Conservation (phyloP, 2,329 filamentous ascomycete species). For the Microascus cirrosus region DNA sequence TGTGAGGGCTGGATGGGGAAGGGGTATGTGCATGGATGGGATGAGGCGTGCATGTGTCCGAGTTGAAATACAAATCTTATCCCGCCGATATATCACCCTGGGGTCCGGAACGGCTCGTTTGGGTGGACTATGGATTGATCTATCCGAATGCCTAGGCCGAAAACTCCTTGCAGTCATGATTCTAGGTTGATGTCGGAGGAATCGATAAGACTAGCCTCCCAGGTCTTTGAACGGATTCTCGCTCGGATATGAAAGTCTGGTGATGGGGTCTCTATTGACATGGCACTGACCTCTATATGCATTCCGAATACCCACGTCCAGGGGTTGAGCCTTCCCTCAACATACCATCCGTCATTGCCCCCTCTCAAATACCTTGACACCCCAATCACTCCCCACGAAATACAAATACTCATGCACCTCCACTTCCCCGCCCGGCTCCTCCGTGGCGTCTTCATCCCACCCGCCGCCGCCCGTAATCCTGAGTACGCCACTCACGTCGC, state of each 20-base stretch:
- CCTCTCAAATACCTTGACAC: conserved; percentile 74
- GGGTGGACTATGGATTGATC: background rate
- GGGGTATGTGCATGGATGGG: background rate
- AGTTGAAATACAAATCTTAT: background rate
- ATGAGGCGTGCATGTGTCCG: background rate
- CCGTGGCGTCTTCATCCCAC: background rate
- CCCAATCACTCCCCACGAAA: conserved; percentile 67
- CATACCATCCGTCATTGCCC: conserved; percentile 29
- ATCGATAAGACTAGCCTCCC: no score
- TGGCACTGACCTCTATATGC: background rate
- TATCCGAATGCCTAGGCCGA: background rate
- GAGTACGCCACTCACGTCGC: conserved; percentile 81
- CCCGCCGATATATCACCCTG: background rate
- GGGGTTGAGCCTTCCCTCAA: background rate
- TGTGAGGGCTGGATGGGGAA: background rate
- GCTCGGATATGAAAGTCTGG: background rate
- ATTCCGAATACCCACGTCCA: background rate
- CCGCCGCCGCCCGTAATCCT: conserved; percentile 53
- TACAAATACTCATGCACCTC: conserved; percentile 69
- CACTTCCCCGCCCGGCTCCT: conserved; percentile 9
- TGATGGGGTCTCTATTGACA: background rate
- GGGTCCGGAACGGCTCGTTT: background rate
- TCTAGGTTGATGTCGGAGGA: no score
- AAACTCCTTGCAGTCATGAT: no score
- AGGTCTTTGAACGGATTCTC: background rate